Base-by-base conservation (phyloP, 345 rosid species). In the Citrus australasica region DNA sequence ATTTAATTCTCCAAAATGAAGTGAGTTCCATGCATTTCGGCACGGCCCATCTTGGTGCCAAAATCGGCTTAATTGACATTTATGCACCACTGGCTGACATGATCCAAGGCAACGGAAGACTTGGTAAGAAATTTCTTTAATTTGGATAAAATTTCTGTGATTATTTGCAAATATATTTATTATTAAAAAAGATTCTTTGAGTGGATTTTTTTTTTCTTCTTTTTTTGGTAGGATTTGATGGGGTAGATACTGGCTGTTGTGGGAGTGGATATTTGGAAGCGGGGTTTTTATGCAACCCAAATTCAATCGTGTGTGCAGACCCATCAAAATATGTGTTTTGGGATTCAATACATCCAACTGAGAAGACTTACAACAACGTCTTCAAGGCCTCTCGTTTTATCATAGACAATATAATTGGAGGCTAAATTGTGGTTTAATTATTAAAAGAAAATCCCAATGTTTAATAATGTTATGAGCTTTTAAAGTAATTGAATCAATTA, bases 341-440 rank as follows among this genome's bases (percentile, higher is more conserved):
- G 83, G 98, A 95, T 81, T 86, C 98, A 2, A 86, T 95, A 55
- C 98, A 95, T 75, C 98, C 98, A 74, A 89, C 92, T 1, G 92
- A 93, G 77, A 82, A 73, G 78, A 66, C 91, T 4, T 95, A 91
- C 55, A 60, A 71, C 72, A 76, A 73, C 19, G 0, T 90, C 17
- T 84, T 90, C 69, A 79, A 51, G 53, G 61, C 82, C 7, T 24
- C 59, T 69, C 94, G 81, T 74, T 85, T 83, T 22, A 3, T 61
- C 21, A 5, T 88, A 24, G 91, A 91, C 76, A 21, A 14, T 3
- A 5, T 89, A 21, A 19, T 86, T 22, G 72, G 16, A 35, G 69
- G 22, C 46, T 22, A 35, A 35, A 35, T 21, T 66, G 10, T 5
- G 8, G 37, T 63, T 63, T 21, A 35, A 21, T 66, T 66, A 22